Base-by-base conservation (phyloP, 768 basidiomycete species). In the Psilocybe subaeruginosa region DNA sequence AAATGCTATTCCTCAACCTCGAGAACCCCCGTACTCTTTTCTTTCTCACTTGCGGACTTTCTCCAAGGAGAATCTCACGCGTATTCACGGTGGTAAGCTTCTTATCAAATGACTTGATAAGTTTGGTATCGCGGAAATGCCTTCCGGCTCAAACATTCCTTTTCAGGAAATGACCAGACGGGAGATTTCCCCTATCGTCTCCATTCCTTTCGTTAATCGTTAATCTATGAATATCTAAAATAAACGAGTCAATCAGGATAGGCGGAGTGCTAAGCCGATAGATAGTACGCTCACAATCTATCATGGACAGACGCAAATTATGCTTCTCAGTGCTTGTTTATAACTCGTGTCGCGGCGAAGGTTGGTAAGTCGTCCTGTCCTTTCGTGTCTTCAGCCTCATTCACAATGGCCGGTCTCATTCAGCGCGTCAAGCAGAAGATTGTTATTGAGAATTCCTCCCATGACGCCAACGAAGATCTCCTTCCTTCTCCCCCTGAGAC, bases 401-500 rank as follows among this genome's bases (percentile, higher is more conserved):
- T 27, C 56, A 30, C 49, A n/a, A 59, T 59, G 58, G n/a, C 58
- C 23, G 39, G 35, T n/a, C 23, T 63, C 9, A 11, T 56, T 31
- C 57, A 49, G 33, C 60, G 60, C 19, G 37, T 61, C 47, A 61
- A 59, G 53, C 35, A 49, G 47, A 64, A 61, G 53, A 37, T 64
- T 45, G 53, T 59, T 33, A 37, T 64, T 37, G 46, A 45, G 8
- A 54, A 58, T 37, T 52, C 56, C 5, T 57, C 47, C 33, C 50
- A 54, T 23, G 57, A 54, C 12, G 60, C 60, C 29, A 64, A 64
- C 47, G 60, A 64, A 37, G 64, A 64, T 50, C 60, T 64, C 23
- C 53, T 64, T 37, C 64, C 64, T 1, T 60, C 60, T 16, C 60
- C 60, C n/a, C 53, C 64, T 6, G 31, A 64, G 16, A 47, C 30